Base-by-base conservation (phyloP, 2,329 filamentous ascomycete genomes). In the Aureobasidium subglaciale region DNA sequence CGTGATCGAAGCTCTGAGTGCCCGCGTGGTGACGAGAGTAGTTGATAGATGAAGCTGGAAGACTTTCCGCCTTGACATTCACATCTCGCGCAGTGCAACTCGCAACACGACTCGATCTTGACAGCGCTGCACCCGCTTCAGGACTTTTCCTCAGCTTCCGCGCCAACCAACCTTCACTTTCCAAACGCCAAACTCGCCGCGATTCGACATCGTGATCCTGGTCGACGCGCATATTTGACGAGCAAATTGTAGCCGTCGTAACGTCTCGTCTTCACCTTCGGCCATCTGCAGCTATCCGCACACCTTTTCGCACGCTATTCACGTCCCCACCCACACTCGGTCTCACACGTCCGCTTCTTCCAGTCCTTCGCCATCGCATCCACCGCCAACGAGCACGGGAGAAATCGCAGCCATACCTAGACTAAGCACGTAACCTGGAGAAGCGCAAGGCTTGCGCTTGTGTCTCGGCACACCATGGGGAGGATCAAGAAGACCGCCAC, bases 401-500 rank as follows among this genome's bases (percentile, higher is more conserved):
- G 30, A 35, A 53, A 37, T 37, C 35, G 48, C 34, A 53, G 41
- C 48, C 35, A 41, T 41, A 53, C 8, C 35, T 15, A 53, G 16
- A 32, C 50, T 24, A 9, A 49, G 27, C 43, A 22, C 25, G 11
- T 35, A 40, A 56, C 7, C 34, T 42, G 54, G 41, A 41, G 34
- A 49, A 49, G 54, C 43, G 34, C 54, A 56, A 18, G 25, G 15
- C 18, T 30, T 56, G 43, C 54, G 43, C 55, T 60, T 55, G 59
- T 57, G 59, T 59, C 43, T 56, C 53, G 55, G 58, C 59, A 58
- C 59, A 58, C 50, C 53, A 78, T 78, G 76, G 71, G 70, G 70
- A 78, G 75, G 74, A 80, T 80, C 67, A 78, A 77, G 70, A 80
- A 80, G 70, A 72, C 74, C 63, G 75, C 77, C 63, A 77, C 74